These are phyloP conservation scores for Kodamaea anthophila DNA, from an alignment of 1,139 yeast species.

Conservation along the genomic window DNA sequence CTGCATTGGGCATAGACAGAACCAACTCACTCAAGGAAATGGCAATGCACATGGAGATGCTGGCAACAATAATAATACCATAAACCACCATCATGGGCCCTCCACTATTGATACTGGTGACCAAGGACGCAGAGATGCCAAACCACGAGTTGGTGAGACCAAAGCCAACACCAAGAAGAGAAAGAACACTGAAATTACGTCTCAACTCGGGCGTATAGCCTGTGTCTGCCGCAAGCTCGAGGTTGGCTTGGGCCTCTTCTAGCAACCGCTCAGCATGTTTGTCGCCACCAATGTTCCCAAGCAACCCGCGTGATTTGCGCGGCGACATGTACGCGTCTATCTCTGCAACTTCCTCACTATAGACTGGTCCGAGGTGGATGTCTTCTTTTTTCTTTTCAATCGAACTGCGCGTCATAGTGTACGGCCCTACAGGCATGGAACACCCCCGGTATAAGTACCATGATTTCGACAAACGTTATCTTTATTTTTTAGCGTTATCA, in stretches of 20 bases:
- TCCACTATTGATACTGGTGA: conserved; percentile 43
- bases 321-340: conserved; percentile 14
- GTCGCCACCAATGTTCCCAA: conserved; percentile 7
- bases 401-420: no score
- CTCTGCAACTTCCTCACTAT: conserved; percentile 17
- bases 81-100: conserved; percentile 46
- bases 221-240: conserved; percentile 26
- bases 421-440: no score
- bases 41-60: conserved; percentile 35
- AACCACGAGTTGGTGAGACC: conserved; percentile 52
- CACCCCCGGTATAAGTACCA: no score
- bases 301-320: conserved; percentile 2
- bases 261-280: conserved; percentile 15
- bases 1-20: conserved; percentile 50
- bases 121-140: conserved; percentile 46
- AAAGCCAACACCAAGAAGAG: conserved; percentile 47
- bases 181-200: conserved; percentile 47
- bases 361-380: no score
- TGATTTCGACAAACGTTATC: no score
- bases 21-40: conserved; percentile 44
- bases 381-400: no score
- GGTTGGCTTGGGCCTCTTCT: conserved; percentile 28
- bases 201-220: conserved; percentile 38
- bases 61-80: conserved; percentile 30
- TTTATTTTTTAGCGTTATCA: no score